Evolutionary conservation across 306 rosid species (phyloP).

Genomic region (Morella rubra): DNA sequence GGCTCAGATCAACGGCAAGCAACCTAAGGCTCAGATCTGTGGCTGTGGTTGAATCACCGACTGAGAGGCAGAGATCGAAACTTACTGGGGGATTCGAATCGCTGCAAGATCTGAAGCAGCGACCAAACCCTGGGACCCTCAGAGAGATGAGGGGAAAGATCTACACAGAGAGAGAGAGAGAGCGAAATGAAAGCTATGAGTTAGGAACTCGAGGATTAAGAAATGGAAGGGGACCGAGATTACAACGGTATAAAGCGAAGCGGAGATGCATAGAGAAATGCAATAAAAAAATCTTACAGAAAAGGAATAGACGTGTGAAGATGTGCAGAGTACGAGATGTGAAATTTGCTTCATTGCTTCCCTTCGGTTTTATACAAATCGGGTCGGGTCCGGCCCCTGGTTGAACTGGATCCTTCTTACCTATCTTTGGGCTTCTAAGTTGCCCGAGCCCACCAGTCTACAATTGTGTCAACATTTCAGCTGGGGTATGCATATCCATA

Average conservation of each 20-base stretch:
- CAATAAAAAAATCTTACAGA: neutral
- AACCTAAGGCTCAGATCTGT: constrained; percentile 45
- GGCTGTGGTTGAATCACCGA: constrained; percentile 33
- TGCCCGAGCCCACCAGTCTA: neutral
- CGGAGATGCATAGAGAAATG: constrained; percentile 11
- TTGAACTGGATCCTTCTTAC: neutral
- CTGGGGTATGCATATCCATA: no score
- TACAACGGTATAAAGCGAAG: constrained; percentile 31
- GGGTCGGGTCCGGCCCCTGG: constrained; percentile 14
- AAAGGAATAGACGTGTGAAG: constrained; percentile 11
- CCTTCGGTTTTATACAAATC: neutral
- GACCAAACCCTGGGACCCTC: constrained; percentile 45
- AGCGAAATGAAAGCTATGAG: constrained; percentile 26
- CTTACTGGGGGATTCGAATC: constrained; percentile 43
- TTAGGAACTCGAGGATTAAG: constrained; percentile 20
- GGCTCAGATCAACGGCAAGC: constrained; percentile 49
- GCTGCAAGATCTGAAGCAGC: constrained; percentile 63
- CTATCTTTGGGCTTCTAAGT: neutral
- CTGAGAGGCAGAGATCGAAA: constrained; percentile 32
- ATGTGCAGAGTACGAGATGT: constrained; percentile 7
- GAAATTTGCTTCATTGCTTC: neutral
- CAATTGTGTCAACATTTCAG: no score
- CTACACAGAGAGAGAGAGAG: constrained; percentile 27
- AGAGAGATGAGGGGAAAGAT: constrained; percentile 31
- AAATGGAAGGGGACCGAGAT: constrained; percentile 38